A percentile compares a stretch with the other conserved stretches of the same genome.
Conservation (phyloP, 2,329 filamentous ascomycete genomes). For the Aspergillus versicolor region DNA sequence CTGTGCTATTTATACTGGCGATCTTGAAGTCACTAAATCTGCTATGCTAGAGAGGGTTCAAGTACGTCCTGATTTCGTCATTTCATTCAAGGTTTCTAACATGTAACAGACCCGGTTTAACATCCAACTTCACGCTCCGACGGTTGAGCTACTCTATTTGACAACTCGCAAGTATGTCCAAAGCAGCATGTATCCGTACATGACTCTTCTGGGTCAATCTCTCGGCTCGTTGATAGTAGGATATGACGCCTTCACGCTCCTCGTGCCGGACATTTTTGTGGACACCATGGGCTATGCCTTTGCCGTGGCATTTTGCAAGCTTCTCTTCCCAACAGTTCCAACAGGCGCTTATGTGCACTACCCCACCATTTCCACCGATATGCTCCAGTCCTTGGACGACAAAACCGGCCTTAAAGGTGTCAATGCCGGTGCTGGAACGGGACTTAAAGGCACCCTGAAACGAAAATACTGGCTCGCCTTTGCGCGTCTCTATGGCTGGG, state of each 20-base stretch:
- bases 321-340: constrained; percentile 75
- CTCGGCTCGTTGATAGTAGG: constrained; percentile 83
- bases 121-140: constrained; percentile 80
- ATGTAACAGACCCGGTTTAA: constrained; percentile 76
- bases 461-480: constrained; percentile 84
- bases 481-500: constrained; percentile 75
- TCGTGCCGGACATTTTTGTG: constrained; percentile 90
- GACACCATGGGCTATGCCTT: constrained; percentile 99
- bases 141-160: constrained; percentile 85
- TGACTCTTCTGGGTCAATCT: constrained; percentile 92
- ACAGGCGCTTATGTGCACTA: constrained; percentile 97
- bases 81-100: not conserved
- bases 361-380: constrained; percentile 96
- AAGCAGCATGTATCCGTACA: constrained; percentile 81
- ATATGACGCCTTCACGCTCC: constrained; percentile 87
- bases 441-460: constrained; percentile 70
- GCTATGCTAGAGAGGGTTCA: constrained; percentile 75
- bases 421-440: constrained; percentile 78
- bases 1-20: constrained; percentile 92
- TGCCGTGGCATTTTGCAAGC: constrained; percentile 75
- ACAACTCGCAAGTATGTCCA: constrained; percentile 84
- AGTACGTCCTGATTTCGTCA: constrained; percentile 45
- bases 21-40: constrained; percentile 81
- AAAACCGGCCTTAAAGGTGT: constrained; percentile 65
- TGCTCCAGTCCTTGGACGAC: constrained; percentile 80